Evolutionary conservation across 306 rosid genomes (phyloP).

Genomic region (Vigna radiata): DNA sequence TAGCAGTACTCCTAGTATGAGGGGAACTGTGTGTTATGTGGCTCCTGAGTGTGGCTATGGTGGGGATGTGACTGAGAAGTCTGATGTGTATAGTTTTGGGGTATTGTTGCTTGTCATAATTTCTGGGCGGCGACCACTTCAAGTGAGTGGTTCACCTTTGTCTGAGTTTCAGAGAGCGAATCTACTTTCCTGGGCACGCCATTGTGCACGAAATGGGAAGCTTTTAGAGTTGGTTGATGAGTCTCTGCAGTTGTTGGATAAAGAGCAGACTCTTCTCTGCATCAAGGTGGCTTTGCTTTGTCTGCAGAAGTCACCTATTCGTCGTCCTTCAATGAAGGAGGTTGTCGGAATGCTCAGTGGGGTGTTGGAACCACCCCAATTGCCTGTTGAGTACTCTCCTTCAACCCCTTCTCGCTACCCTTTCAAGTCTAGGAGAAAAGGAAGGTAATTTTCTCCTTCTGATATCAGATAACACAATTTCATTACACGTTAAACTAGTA

Average conservation of each 20-base stretch:
- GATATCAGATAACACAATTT: not conserved
- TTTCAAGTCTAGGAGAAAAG: conserved; percentile 60
- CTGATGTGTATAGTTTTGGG: conserved; percentile 94
- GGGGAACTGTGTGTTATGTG: conserved; percentile 93
- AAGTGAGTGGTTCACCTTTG: conserved; percentile 81
- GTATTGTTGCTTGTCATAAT: conserved; percentile 78
- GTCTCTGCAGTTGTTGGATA: conserved; percentile 64
- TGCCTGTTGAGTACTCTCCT: conserved; percentile 79
- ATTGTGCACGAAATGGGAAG: conserved; percentile 83
- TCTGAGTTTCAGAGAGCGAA: conserved; percentile 87
- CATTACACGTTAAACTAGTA: conserved; percentile 34
- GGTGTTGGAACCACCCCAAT: conserved; percentile 67
- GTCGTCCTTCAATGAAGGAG: conserved; percentile 87
- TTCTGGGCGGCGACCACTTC: conserved; percentile 92
- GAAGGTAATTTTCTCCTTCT: conserved; percentile 57
- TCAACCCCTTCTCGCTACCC: conserved; percentile 78
- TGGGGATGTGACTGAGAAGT: conserved; percentile 78
- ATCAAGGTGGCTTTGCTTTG: conserved; percentile 85
- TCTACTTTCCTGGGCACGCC: conserved; percentile 92
- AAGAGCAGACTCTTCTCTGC: conserved; percentile 80
- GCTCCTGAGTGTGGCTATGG: conserved; percentile 94
- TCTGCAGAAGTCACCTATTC: conserved; percentile 75
- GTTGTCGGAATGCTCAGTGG: conserved; percentile 86
- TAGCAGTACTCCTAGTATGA: conserved; percentile 96
- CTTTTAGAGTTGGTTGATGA: conserved; percentile 82